Evolutionary conservation across 139 green algal species (phyloP).

Genomic region (Asterochloris sp.): DNA sequence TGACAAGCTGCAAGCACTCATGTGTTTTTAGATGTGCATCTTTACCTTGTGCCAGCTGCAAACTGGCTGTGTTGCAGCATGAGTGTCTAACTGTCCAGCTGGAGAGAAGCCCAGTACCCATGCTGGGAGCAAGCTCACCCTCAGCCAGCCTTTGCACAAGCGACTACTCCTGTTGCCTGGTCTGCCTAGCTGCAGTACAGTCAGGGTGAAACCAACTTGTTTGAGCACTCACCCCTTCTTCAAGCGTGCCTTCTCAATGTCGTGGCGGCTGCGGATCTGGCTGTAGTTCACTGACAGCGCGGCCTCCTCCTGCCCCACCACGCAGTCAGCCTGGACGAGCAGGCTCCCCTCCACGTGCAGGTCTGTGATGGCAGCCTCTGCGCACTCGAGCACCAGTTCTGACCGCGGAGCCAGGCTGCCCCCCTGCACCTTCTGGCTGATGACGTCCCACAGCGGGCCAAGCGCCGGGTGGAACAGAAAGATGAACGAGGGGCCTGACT

Average conservation of each 20-base stretch:
- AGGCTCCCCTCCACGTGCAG: conserved; percentile 78
- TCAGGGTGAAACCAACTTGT: too few relatives aligned
- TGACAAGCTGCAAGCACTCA: too few relatives aligned
- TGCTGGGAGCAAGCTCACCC: too few relatives aligned
- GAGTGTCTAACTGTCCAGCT: too few relatives aligned
- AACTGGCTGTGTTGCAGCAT: too few relatives aligned
- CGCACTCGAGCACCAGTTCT: conserved; percentile 78
- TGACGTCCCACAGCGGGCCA: conserved; percentile 94
- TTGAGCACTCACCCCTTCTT: too few relatives aligned
- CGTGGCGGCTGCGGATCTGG: conserved; percentile 12
- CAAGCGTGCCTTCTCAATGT: not conserved
- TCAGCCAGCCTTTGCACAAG: too few relatives aligned
- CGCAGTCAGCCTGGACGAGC: conserved; percentile 47
- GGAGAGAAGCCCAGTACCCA: too few relatives aligned
- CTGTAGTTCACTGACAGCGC: conserved; percentile 3
- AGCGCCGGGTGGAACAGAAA: conserved; percentile 90
- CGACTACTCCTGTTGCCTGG: too few relatives aligned
- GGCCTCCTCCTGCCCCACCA: conserved; percentile 47
- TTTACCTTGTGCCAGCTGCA: too few relatives aligned
- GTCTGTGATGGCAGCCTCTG: conserved; percentile 63
- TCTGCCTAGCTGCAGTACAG: too few relatives aligned
- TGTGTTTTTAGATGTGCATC: too few relatives aligned
- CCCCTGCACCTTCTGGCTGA: conserved; percentile 90
- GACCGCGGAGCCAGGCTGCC: conserved; percentile 56
- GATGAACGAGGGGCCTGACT: conserved; percentile 79